These are phyloP conservation scores for Cladosporium velox DNA, from an alignment of 2,329 filamentous ascomycete species.

Conservation along the genomic window DNA sequence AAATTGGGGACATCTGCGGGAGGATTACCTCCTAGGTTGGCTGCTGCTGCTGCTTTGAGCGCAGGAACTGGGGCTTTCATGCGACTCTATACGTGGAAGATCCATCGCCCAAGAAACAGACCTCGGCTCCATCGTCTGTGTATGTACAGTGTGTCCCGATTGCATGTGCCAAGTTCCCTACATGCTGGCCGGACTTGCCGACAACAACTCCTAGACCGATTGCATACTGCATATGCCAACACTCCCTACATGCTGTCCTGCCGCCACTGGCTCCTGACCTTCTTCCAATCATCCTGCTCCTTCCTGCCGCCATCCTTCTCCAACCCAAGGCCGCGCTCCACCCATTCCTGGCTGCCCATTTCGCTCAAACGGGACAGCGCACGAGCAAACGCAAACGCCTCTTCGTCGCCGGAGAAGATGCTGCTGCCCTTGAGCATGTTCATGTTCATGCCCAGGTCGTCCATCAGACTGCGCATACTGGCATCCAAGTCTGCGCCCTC, in stretches of 20 bases:
- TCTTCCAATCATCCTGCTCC: conserved; percentile 66
- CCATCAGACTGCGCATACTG: conserved; percentile 78
- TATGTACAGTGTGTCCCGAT: not conserved
- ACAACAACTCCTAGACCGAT: not conserved
- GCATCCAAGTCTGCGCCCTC: conserved; percentile 56
- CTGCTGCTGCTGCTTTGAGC: conserved; percentile 1
- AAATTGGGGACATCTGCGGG: not conserved
- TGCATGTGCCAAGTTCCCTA: not conserved
- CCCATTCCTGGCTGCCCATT: conserved; percentile 95
- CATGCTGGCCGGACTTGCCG: not conserved
- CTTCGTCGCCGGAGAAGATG: conserved; percentile 92
- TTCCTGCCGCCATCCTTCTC: conserved; percentile 65
- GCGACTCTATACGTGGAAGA: conserved; percentile 8
- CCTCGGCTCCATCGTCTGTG: not conserved
- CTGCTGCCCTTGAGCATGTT: conserved; percentile 79
- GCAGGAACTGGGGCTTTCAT: not conserved
- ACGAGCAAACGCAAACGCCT: conserved; percentile 91
- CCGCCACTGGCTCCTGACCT: conserved; percentile 66
- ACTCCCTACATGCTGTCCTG: conserved; percentile 62
- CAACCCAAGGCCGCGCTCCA: conserved; percentile 72
- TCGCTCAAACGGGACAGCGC: conserved; percentile 81
- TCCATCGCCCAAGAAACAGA: not conserved
- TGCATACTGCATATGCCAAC: conserved; percentile 24
- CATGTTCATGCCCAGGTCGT: conserved; percentile 84
- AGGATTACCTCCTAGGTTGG: not conserved